Evolutionary conservation across 805 yeast species (phyloP), one percentile per base, ranked within the genome.

Genomic region (Zygoascus biomembranicola): DNA sequence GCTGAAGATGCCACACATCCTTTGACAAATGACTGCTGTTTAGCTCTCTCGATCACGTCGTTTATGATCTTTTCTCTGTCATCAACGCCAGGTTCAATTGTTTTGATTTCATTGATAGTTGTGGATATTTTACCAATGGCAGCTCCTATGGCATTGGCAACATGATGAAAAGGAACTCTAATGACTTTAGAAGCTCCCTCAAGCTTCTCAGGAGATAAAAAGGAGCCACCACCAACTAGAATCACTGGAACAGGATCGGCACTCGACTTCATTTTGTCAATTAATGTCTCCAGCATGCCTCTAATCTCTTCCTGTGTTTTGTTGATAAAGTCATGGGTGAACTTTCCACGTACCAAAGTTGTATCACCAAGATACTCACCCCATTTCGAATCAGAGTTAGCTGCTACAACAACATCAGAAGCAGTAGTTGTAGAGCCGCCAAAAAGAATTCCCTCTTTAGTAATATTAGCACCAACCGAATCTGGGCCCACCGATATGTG

Each of bases 61-160:
- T 64, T 65, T 2, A 62, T 23, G 5, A 61, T 53, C 14, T 47
- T 49, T 2, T 59, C 63, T 8, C 39, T 35, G 16, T 35, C 39
- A n/a, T 35, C 39, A 13, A 35, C 39, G 16, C 39, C 39, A 10
- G 60, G 51, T 8, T 56, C 54, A 10, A 53, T 44, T 26, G 56
- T 52, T n/a, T 55, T 62, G 19, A 69, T 61, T 9, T 45, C 49
- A n/a, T 59, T 60, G 8, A 65, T 55, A n/a, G 62, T 63, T 8
- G 69, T 62, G 26, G 77, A 71, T 4, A 76, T 64, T 55, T 75
- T 75, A 20, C 76, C 77, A 63, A 75, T 61, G 4, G 78, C 78
- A 28, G 79, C 78, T 46, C 79, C 79, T 51, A 77, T 74, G 2
- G 80, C 81, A 63, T 77, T 77, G 5, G 79, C 79, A 51, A 74